Conservation (phyloP, 2,329 filamentous ascomycete genomes). For the Penicillium sp. region DNA sequence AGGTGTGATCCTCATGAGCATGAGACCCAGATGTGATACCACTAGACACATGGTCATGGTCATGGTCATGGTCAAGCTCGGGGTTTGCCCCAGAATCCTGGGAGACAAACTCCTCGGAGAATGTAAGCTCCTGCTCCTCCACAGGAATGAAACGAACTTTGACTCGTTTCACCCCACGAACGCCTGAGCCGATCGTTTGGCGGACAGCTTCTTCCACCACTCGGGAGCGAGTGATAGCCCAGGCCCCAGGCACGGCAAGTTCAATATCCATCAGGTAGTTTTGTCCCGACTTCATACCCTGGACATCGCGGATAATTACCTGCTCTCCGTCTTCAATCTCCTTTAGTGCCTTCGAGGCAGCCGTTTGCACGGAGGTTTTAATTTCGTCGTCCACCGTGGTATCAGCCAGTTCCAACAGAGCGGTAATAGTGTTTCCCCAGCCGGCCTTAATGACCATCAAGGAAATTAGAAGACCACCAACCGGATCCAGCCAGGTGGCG, state of each 20-base stretch:
- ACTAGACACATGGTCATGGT: slow-evolving; percentile 40
- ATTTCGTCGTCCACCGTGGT: slow-evolving; percentile 84
- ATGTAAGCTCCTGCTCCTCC: slow-evolving; percentile 56
- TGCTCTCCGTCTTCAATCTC: slow-evolving; percentile 56
- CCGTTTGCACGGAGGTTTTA: slow-evolving; percentile 67
- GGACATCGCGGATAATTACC: slow-evolving; percentile 73
- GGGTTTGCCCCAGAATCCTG: slow-evolving; percentile 61
- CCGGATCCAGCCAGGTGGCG: slow-evolving; percentile 89
- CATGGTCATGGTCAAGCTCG: slow-evolving; percentile 41
- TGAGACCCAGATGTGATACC: slow-evolving; percentile 21
- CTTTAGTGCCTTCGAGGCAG: slow-evolving; percentile 61
- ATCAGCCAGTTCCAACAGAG: slow-evolving; percentile 88
- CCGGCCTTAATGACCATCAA: slow-evolving; percentile 91
- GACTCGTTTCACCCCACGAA: slow-evolving; percentile 80
- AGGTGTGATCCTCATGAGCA: slow-evolving; percentile 14
- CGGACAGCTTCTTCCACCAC: slow-evolving; percentile 72
- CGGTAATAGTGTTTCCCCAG: slow-evolving; percentile 76
- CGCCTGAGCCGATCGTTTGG: slow-evolving; percentile 69
- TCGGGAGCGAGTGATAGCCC: slow-evolving; percentile 71
- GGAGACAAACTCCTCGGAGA: slow-evolving; percentile 78
- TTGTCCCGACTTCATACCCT: slow-evolving; percentile 92
- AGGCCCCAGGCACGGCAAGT: slow-evolving; percentile 72
- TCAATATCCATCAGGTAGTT: slow-evolving; percentile 94
- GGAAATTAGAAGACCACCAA: slow-evolving; percentile 89
- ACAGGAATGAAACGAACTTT: slow-evolving; percentile 79